Evolutionary conservation across 2,329 filamentous ascomycete genomes (phyloP), one percentile per base, ranked within the genome.

Genomic region (Clathrospora elynae): DNA sequence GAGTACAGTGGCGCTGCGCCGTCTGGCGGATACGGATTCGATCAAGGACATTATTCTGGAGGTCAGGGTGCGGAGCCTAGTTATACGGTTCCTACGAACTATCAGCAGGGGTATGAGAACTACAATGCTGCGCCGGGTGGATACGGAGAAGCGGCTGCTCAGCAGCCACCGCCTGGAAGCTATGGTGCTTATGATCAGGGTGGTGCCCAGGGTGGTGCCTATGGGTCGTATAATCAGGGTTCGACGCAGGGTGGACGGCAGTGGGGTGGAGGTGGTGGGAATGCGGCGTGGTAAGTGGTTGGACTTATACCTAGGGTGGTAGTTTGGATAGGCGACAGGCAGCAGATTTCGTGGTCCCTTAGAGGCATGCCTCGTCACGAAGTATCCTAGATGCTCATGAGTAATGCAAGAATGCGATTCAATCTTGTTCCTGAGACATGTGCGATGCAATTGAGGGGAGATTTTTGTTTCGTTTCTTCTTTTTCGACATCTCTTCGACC

Each of bases 71-170:
- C 47, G 5, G 65, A 68, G 35, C 65, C 65, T 6, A 58, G 58
- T 16, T 68, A 67, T 40, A 56, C 57, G 7, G 48, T 69, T 11
- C 66, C 64, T 2, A 69, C 65, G 24, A 59, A 60, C 11, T 70
- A 69, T 49, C 66, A 70, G 47, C 67, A 70, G 40, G 67, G 67
- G 0, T 68, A 66, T 36, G 67, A 70, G 52, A 59, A 57, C 14
- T 62, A 64, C 38, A 42, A 33, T 6, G 26, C 39, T 12, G 22
- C 38, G 12, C 40, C 49, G 1, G 51, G 50, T 20, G 53, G 46
- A 9, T 59, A 62, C 44, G 40, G 47, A 17, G 47, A 56, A 26
- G 53, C 45, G 17, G 44, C 42, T 9, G 51, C 43, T 12, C 48
- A 55, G 13, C 47, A 50, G 26, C 54, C 56, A 10, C 53, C 46